Evolutionary conservation across 176 grass and related monocot species (phyloP).

Genomic region (Lolium multiflorum): DNA sequence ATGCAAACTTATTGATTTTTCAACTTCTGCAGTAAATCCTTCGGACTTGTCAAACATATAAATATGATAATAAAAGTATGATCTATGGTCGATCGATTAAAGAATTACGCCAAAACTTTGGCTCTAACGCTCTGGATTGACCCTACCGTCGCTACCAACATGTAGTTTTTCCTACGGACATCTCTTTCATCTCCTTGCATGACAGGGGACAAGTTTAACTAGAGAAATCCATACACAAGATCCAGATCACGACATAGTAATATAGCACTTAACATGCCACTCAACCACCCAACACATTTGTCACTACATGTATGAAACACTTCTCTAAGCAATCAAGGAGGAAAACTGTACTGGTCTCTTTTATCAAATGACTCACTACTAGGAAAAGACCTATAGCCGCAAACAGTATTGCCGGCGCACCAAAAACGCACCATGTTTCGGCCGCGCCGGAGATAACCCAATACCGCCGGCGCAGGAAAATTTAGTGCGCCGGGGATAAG

Average conservation of each 20-base stretch:
- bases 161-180: not conserved
- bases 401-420: too few species aligned
- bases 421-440: too few species aligned
- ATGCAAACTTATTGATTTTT: not conserved
- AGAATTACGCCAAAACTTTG: not conserved
- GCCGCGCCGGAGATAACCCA: too few species aligned
- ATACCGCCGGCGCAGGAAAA: too few species aligned
- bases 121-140: not conserved
- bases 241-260: not conserved
- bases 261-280: conserved; percentile 1
- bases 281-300: not conserved
- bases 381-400: too few species aligned
- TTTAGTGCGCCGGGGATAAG: too few species aligned
- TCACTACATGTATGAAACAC: conserved; percentile 9
- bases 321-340: not conserved
- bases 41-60: not conserved
- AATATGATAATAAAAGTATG: not conserved
- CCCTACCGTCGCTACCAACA: not conserved
- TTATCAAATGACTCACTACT: not conserved
- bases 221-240: not conserved
- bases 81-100: not conserved
- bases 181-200: not conserved
- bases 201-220: not conserved
- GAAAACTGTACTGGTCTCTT: not conserved
- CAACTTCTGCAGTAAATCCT: not conserved